Percentiles rank a stretch among this genome's conserved stretches.
phyloP scores from a whole-genome alignment of 495 filamentous ascomycete genomes.

The Recurvomyces mirabilis region DNA sequence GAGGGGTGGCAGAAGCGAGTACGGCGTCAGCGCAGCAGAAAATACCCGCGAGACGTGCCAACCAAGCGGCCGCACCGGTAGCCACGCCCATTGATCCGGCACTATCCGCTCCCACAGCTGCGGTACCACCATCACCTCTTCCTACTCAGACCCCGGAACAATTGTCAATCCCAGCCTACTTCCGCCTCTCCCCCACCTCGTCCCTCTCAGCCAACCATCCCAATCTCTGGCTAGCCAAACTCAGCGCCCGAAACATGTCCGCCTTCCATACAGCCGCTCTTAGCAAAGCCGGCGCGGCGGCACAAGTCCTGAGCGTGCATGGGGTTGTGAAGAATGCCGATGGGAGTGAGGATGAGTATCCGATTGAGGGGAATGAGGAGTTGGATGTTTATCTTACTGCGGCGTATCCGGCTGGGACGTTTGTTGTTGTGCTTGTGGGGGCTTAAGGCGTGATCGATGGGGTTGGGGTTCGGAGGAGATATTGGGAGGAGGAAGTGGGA shows the following conservation, averaged over 20 bases:
- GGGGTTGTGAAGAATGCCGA: constrained; percentile 51
- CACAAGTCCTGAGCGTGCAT: constrained; percentile 48
- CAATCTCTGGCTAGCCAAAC: constrained; percentile 52
- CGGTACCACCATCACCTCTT: not conserved
- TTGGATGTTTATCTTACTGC: constrained; percentile 57
- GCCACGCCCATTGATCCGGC: constrained; percentile 3
- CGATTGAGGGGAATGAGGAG: constrained; percentile 58
- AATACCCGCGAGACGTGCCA: no score
- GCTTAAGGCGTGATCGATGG: no score
- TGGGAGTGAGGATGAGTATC: constrained; percentile 45
- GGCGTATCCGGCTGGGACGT: constrained; percentile 51
- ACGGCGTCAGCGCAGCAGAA: not conserved
- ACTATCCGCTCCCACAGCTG: not conserved
- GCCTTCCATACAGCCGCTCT: constrained; percentile 44
- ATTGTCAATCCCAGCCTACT: constrained; percentile 45
- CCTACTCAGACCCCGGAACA: not conserved
- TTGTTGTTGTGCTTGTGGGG: constrained; percentile 39
- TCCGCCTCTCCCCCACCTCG: constrained; percentile 49
- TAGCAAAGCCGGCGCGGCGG: constrained; percentile 43
- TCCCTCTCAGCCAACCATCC: constrained; percentile 33
- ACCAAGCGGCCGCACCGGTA: no score
- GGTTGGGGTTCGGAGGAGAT: no score
- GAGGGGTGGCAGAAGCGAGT: not conserved
- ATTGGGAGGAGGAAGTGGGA: no score
- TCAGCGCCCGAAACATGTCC: constrained; percentile 42